phyloP scores from a whole-genome alignment of 2,329 filamentous ascomycete genomes.

The Orbilia blumenaviensis region DNA sequence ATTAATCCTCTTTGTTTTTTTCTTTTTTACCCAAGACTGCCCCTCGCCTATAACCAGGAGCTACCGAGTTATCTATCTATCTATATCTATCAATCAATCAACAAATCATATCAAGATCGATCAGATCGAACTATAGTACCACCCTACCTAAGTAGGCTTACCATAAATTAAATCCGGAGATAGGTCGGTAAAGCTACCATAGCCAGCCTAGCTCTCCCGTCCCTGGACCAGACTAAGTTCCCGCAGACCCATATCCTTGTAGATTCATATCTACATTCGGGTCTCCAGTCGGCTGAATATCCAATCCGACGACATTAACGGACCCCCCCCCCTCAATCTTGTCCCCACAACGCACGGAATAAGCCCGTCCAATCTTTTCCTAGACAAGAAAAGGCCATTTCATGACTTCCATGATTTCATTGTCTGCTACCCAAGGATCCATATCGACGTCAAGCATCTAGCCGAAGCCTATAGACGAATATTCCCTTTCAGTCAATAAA shows the following conservation, averaged over 20 bases:
- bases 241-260: background rate
- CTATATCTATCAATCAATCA: too few species aligned
- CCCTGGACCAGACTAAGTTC: background rate
- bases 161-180: too few species aligned
- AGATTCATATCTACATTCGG: background rate
- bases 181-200: too few species aligned
- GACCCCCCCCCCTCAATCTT: too few species aligned
- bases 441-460: too few species aligned
- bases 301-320: background rate
- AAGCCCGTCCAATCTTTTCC: background rate
- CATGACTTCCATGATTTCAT: background rate
- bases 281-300: background rate
- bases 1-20: too few species aligned
- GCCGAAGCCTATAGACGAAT: too few species aligned
- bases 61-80: too few species aligned
- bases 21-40: too few species aligned
- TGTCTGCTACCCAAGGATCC: constrained; percentile 4
- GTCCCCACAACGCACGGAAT: background rate
- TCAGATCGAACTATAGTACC: background rate
- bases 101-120: background rate
- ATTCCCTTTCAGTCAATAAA: too few species aligned
- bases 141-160: background rate
- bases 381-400: too few species aligned
- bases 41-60: too few species aligned
- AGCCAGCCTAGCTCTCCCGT: background rate